Evolutionary conservation across 2,329 filamentous ascomycete genomes (phyloP), one percentile per base, ranked within the genome.

Genomic region (Aspergillus vadensis): DNA sequence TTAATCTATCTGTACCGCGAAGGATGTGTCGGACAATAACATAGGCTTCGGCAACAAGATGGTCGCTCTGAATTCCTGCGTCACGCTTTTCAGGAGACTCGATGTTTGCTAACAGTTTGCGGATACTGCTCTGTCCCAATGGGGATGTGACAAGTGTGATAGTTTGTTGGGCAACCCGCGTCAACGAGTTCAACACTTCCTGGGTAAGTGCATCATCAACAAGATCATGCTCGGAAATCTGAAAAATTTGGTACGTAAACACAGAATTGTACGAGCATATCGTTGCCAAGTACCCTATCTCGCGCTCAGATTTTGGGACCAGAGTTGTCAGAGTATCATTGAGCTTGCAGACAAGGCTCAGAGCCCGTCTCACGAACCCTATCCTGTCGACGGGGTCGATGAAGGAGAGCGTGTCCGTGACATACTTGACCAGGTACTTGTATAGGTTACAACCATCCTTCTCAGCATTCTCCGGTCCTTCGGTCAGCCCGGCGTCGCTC

Each of bases 361-460:
- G 66, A 8, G 68, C 69, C 58, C 77, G 78, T 17, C 71, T 66
- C 4, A 81, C 72, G 64, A 82, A 86, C 4, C 74, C 70, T 25
- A 66, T 71, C 17, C 85, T 80, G 67, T 87, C 85, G 17, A 86
- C 74, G 0, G 81, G 74, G 67, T 87, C 85, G 30, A 80, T 74
- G 63, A 87, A 87, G 44, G 77, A 77, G 2, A 87, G 66, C 44
- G 75, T 74, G 4, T 77, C 74, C 8, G 80, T 80, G 44, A 82
- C 66, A 63, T 86, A 88, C 23, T 72, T 72, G 30, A 84, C 73
- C 21, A 85, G 59, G 12, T 79, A 79, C 56, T 81, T 76, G 49
- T 75, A 78, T 21, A 69, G 25, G 30, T 55, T 39, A 52, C 66
- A 27, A 38, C 49, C 10, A 38, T 62, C 32, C 55, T 65, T 58